These are phyloP conservation scores for Malania oleifera DNA, from an alignment of 164 flowering plant species.

Conservation along the genomic window DNA sequence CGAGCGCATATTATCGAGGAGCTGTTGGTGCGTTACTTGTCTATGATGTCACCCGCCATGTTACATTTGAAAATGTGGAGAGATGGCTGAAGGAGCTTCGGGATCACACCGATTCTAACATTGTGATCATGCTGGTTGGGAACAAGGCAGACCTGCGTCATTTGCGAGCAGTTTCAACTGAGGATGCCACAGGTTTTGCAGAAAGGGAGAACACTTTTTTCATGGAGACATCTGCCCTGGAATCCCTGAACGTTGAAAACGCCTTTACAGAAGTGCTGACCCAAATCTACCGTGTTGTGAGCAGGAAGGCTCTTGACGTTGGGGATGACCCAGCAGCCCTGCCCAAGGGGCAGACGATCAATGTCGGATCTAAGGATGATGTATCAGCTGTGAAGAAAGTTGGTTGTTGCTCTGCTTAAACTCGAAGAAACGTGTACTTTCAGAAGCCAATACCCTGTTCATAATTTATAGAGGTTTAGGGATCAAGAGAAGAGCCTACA, in stretches of 20 bases:
- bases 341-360: constrained; percentile 77
- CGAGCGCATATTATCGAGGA: constrained; percentile 88
- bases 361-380: constrained; percentile 64
- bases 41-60: constrained; percentile 82
- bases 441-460: constrained; percentile 7
- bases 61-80: constrained; percentile 73
- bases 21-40: constrained; percentile 82
- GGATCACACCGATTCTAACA: constrained; percentile 67
- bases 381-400: constrained; percentile 71
- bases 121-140: constrained; percentile 77
- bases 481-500: too few relatives aligned
- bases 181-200: constrained; percentile 62
- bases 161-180: constrained; percentile 58
- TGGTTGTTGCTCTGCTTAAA: constrained; percentile 65
- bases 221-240: constrained; percentile 89
- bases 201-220: constrained; percentile 62
- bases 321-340: constrained; percentile 67
- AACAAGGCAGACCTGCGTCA: constrained; percentile 84
- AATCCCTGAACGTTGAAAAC: constrained; percentile 66
- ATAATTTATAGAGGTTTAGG: constrained; percentile 5
- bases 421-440: background rate
- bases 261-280: constrained; percentile 75
- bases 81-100: constrained; percentile 83
- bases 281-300: constrained; percentile 65
- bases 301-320: constrained; percentile 66